Evolutionary conservation across 495 filamentous ascomycete genomes (phyloP), one percentile per base, ranked within the genome.

Genomic region (Lasiosphaeria ovina): DNA sequence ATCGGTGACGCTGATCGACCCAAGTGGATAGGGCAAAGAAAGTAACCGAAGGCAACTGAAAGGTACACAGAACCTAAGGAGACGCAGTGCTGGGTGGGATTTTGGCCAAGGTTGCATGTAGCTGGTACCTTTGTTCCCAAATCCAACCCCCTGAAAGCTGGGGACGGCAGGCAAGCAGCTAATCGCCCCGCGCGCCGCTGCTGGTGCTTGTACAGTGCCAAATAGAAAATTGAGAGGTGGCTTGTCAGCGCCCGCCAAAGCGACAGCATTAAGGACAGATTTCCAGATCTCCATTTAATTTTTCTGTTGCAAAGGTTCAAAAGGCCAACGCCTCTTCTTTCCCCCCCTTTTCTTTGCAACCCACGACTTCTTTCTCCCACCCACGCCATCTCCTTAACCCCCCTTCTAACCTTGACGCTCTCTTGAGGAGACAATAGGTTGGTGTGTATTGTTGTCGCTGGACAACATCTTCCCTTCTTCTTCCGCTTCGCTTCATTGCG

Each of bases 231-330:
- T 9, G 44, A 11, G 12, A 47, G 44, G 44, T 47, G 44, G 44
- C 44, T 47, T 47, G 44, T 42, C 14, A 14, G 12, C 6, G 42
- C 42, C 12, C 11, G 11, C 42, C 12, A 47, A 47, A n/a, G 44
- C 44, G 11, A 47, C 44, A 5, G 44, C 44, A 47, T 68, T 68
- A 61, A 71, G 69, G 69, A 71, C 69, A 71, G 64, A 69, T 71
- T 69, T 69, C 64, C 69, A 38, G 32, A 61, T 69, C 56, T 24
- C 24, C 24, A 24, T 24, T 55, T 36, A 50, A 50, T 60, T 55
- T 63, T 45, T 64, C 44, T 8, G 44, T 47, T 32, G 49, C 49
- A 51, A 51, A 14, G 6, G 12, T 51, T 32, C 49, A 51, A 51
- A 51, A 51, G 17, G 49, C 10, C n/a, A n/a, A 12, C 49, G 7